Base-by-base conservation (phyloP, 441 rosid genomes). In the Croton laevigatus region DNA sequence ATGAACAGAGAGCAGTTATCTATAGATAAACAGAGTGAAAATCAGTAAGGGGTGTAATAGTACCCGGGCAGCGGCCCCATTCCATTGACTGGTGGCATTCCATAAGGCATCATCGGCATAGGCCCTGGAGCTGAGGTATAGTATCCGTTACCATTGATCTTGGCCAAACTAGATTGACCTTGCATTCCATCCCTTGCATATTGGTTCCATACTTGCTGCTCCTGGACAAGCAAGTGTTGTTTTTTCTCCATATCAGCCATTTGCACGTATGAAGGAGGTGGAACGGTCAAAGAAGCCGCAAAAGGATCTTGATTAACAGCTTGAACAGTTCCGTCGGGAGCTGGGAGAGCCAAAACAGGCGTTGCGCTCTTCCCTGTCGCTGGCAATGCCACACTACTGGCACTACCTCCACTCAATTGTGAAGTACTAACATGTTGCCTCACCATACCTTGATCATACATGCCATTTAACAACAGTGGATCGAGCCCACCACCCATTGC, bases 201-300 rank as follows among this genome's bases (percentile, higher is more conserved):
- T 62, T 92, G 98, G 54, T 91, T 89, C 99, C 99, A 94, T 42
- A 91, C 69, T 64, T 79, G 84, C 75, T 94, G 98, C 75, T 94
- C 99, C 76, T 92, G 99, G 64, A 83, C 88, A 73, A 94, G 81
- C 37, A 92, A 71, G 14, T 81, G 75, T 73, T 94, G 99, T 68
- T 94, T 94, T 79, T 90, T 87, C 80, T 94, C 97, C 96, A 94
- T 94, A 60, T 94, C 98, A 13, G 91, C 80, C 94, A 94, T 92
- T 76, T 94, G 99, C 65, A 94, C 98, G 36, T 94, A 94, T 0
- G 99, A 89, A 58, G 99, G 99, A 63, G 99, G 94, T 1, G 98
- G 97, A 23, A 94, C n/a, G 71, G 36, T 73, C 69, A 84, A 71
- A 0, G 99, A 94, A n/a, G 99, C 99, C 0, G 97, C 91, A 17